phyloP scores from a whole-genome alignment of 768 basidiomycete species.

The Podaxis rugospora region DNA sequence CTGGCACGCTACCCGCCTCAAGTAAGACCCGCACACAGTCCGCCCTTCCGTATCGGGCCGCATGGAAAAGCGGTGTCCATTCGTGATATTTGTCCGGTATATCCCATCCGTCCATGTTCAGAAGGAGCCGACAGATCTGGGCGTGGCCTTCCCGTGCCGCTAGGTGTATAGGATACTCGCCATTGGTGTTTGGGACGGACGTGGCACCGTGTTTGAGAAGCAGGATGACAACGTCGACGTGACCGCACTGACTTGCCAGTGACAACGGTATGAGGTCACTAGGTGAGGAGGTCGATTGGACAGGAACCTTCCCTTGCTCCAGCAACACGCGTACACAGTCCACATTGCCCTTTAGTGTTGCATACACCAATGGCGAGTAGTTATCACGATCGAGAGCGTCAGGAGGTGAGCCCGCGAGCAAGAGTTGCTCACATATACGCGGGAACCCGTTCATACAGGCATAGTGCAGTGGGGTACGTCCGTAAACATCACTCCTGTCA shows the following conservation, averaged over 20 bases:
- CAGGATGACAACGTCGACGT: conserved; percentile 75
- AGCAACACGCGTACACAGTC: conserved; percentile 83
- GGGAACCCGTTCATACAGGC: conserved; percentile 91
- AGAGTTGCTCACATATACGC: conserved; percentile 66
- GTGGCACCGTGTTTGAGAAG: conserved; percentile 75
- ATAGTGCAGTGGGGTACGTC: conserved; percentile 92
- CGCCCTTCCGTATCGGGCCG: conserved; percentile 79
- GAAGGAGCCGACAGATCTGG: conserved; percentile 74
- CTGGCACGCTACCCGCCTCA: conserved; percentile 73
- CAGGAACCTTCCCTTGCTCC: conserved; percentile 60
- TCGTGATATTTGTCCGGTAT: conserved; percentile 94
- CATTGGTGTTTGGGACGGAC: conserved; percentile 84
- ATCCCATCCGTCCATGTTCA: conserved; percentile 76
- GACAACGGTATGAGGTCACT: conserved; percentile 83
- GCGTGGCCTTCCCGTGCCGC: conserved; percentile 91
- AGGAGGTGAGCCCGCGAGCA: conserved; percentile 63
- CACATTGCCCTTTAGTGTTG: conserved; percentile 80
- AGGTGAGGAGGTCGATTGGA: conserved; percentile 50
- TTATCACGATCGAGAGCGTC: conserved; percentile 87
- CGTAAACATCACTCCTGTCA: conserved; percentile 82
- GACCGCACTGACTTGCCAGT: conserved; percentile 87
- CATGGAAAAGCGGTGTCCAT: conserved; percentile 97
- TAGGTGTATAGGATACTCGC: conserved; percentile 96
- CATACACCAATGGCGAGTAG: conserved; percentile 91
- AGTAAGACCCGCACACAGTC: conserved; percentile 76